Evolutionary conservation across 1,284 basidiomycete species (phyloP), one percentile per base, ranked within the genome.

Genomic region (Salmacisia buchloeana): DNA sequence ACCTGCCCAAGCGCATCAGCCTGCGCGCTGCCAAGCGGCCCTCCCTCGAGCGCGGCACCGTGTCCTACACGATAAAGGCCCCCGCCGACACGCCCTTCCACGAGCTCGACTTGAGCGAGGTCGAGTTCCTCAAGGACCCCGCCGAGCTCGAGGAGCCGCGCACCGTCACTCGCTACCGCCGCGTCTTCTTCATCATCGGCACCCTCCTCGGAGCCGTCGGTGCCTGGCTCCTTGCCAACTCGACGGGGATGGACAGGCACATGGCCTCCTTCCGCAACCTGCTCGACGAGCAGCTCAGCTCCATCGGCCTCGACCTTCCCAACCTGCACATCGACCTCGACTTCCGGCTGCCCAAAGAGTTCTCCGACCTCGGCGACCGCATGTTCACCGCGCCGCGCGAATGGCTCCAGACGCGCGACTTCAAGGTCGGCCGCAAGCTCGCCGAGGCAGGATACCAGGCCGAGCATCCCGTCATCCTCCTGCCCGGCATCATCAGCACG

Each of bases 401-500:
- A 29, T 77, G 75, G 76, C 71, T 75, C 56, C 71, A 73, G 63
- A 75, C 71, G 58, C 70, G 71, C 23, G 76, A 79, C 61, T 79
- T 79, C 46, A 60, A 65, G 31, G 70, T 76, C 23, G 77, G 77
- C 0, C 58, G 74, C n/a, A 52, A 67, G 23, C 61, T 77, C 13
- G 57, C 58, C 13, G 18, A 36, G 7, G 38, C 62, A 41, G 77
- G 77, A 2, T 73, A 74, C 35, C 29, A 64, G n/a, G 72, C 73
- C 23, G 65, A 78, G 29, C 72, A 78, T 52, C 77, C 77, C 12
- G 75, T 79, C 60, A 67, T 79, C 56, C 69, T 79, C 60, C 62
- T 79, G 49, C 77, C 77, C 1, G 77, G 77, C n/a, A 69, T 79
- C 49, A 68, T 79, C 49, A 71, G 67, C 49, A 77, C 76, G 1